Base-by-base conservation (phyloP, 768 basidiomycete genomes). In the Tulasnella calospora region DNA sequence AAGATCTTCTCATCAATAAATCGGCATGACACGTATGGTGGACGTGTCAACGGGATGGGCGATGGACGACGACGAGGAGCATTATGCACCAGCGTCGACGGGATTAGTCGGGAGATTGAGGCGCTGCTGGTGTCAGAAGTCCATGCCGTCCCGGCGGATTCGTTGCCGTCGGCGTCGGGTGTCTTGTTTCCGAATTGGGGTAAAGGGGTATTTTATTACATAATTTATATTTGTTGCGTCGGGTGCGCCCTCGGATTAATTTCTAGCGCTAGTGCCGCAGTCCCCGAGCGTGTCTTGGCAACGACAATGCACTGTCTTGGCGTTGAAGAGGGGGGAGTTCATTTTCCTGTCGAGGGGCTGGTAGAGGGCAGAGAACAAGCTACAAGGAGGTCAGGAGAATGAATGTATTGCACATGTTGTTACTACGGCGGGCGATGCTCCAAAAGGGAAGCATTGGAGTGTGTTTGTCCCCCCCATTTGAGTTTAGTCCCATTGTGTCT, bases 391-490 rank as follows among this genome's bases (percentile, higher is more conserved):
- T 67, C 27, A 67, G 61, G 61, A 67, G 3, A 9, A 35, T 30
- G 61, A 67, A 27, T 67, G 61, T 67, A 30, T 30, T 67, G 61
- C 61, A 17, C 61, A 67, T 67, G 21, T 44, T 51, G 51, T 51
- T 51, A 2, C 51, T 57, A 30, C 33, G 61, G 61, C 61, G 61
- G 61, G 61, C 27, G 61, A 67, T 67, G 61, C 61, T 67, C 30
- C 61, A 67, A 67, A 67, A 67, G 61, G 61, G 61, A 67, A 67
- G 61, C 27, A 27, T n/a, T 67, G 61, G 61, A 33, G 61, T 67
- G 61, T 67, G 61, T 67, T 67, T 67, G 61, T 67, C 33, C 21
- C n/a, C 44, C 36, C 36, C 15, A 21, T 72, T 72, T 38, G 71
- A 72, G 38, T 40, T 72, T 40, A 41, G 71, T 40, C 38, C 71